phyloP scores from a whole-genome alignment of 2,329 filamentous ascomycete genomes.

The Cladobotryum protrusum region DNA sequence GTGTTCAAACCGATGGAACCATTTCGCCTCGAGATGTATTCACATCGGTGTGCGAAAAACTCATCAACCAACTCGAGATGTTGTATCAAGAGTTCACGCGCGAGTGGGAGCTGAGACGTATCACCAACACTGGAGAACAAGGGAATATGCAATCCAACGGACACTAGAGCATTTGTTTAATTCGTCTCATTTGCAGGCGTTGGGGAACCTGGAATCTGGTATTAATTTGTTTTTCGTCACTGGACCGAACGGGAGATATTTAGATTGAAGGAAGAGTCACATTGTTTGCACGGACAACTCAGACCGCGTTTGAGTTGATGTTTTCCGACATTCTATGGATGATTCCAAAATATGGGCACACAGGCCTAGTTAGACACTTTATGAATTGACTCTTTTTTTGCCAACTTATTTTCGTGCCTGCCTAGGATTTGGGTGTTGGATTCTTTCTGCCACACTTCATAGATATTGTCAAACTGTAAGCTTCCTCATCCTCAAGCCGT shows the following conservation, averaged over 20 bases:
- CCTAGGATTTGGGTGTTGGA: too few species aligned
- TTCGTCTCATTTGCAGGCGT: constrained; percentile 18
- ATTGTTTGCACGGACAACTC: background rate
- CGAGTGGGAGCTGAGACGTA: constrained; percentile 83
- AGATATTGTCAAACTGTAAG: background rate
- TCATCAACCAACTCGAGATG: constrained; percentile 74
- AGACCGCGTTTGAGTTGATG: background rate
- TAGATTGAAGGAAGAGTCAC: background rate
- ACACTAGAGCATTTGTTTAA: constrained; percentile 16
- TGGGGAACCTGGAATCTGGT: constrained; percentile 10
- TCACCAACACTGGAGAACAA: constrained; percentile 62
- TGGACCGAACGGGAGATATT: background rate
- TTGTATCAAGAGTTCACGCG: constrained; percentile 86
- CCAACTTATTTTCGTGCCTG: too few species aligned
- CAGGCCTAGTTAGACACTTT: background rate
- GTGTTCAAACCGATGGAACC: constrained; percentile 85
- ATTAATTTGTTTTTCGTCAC: constrained; percentile 9
- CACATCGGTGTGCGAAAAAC: constrained; percentile 69
- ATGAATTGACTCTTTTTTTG: background rate
- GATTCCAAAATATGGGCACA: background rate
- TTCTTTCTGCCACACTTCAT: background rate
- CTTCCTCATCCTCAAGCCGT: constrained; percentile 17
- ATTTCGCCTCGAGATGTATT: constrained; percentile 87
- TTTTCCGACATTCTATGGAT: background rate
- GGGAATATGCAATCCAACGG: constrained; percentile 36